Evolutionary conservation across 1,139 yeast genomes (phyloP).

Genomic region (Ashbya aceris): DNA sequence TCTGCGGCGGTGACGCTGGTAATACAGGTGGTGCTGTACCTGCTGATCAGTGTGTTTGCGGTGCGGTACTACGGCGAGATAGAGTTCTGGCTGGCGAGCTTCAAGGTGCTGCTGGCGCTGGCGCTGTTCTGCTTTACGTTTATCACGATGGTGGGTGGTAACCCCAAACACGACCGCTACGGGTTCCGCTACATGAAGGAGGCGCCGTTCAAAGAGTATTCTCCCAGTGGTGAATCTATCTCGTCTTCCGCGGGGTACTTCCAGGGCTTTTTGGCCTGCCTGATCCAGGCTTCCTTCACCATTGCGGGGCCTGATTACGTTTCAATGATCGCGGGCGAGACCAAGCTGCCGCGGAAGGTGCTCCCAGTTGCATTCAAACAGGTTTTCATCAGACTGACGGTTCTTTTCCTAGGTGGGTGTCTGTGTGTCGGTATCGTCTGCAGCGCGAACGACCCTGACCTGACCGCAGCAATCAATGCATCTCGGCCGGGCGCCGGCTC

Average conservation of each 20-base stretch:
- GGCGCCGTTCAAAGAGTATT: slow-evolving; percentile 47
- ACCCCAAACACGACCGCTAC: slow-evolving; percentile 54
- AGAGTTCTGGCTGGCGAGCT: slow-evolving; percentile 73
- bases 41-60: slow-evolving; percentile 58
- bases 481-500: slow-evolving; percentile 53
- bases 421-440: slow-evolving; percentile 52
- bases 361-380: slow-evolving; percentile 73
- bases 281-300: slow-evolving; percentile 55
- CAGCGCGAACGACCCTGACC: slow-evolving; percentile 41
- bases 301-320: slow-evolving; percentile 82
- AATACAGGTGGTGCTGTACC: slow-evolving; percentile 54
- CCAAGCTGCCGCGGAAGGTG: slow-evolving; percentile 64
- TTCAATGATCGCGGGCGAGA: slow-evolving; percentile 78
- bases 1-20: slow-evolving; percentile 56
- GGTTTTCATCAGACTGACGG: slow-evolving; percentile 60
- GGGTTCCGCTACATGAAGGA: slow-evolving; percentile 59
- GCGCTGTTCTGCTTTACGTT: slow-evolving; percentile 69
- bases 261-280: slow-evolving; percentile 58
- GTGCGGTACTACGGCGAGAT: slow-evolving; percentile 68
- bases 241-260: slow-evolving; percentile 43
- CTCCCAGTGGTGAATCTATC: slow-evolving; percentile 39
- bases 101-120: slow-evolving; percentile 59
- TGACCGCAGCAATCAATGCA: slow-evolving; percentile 35
- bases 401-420: slow-evolving; percentile 59
- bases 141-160: slow-evolving; percentile 79